Evolutionary conservation across 805 yeast genomes (phyloP), one percentile per base, ranked within the genome.

Genomic region (Saturnispora galanensis): DNA sequence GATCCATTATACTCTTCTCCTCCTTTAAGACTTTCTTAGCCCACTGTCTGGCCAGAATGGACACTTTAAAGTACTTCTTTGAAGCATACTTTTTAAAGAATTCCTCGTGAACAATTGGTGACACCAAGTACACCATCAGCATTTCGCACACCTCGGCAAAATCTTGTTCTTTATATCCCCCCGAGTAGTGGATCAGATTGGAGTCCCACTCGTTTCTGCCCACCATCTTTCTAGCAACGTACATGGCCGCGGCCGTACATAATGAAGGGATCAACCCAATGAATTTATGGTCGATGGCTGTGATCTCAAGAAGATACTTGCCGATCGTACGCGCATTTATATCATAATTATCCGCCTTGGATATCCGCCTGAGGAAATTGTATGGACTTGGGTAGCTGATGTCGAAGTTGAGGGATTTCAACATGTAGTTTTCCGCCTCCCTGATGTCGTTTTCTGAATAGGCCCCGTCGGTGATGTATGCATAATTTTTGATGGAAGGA

Each of bases 41-140:
- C 93, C 93, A 84, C 60, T 82, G 84, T 59, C 90, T 74, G 50
- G 93, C 81, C 46, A 82, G 69, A 15, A 83, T 75, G 46, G 87
- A 79, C 26, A 88, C 93, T 63, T 86, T 85, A 82, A 93, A 77
- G 59, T 81, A 88, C 61, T 84, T 82, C 59, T 87, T 79, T 30
- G 93, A 77, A 39, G 95, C 90, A 60, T 93, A 93, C 66, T 93
- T 93, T 59, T 84, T 85, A 69, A 87, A 88, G 58, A 90, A 87
- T 61, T 87, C 96, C 58, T 86, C 95, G 65, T 89, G 95, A 47
- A 78, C 80, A 42, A 88, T 84, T 10, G 95, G 95, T 38, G 81
- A 73, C 36, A 79, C 76, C 51, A 84, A 64, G 61, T 85, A 90
- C 58, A 81, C 84, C 62, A 85, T 72, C 50, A 90, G 76, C 68